Base-by-base conservation (phyloP, 164 flowering plant species). In the Umbilicus rupestris region DNA sequence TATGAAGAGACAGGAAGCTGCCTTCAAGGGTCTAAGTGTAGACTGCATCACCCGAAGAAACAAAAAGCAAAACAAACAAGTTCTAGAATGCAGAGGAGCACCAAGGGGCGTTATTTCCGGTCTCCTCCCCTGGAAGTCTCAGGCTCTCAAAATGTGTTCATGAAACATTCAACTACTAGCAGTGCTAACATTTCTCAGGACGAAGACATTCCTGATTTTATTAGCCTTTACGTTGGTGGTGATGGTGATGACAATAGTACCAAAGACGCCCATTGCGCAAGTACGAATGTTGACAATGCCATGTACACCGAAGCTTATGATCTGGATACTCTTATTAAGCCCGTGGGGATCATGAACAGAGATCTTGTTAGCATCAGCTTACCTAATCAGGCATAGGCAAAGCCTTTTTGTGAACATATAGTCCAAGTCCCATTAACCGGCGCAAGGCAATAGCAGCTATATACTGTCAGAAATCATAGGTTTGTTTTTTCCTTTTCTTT, bases 31-130 rank as follows among this genome's bases (percentile, higher is more conserved):
- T 73, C 90, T 26, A 73, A 73, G 47, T 94, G 98, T 92, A 94
- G 85, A 83, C 95, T 94, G 76, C 95, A 87, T 74, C 98, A 94
- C 66, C 97, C 96, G 9, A 91, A 82, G 47, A 74, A 70, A 69
- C 77, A 65, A 71, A 78, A 70, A 64, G 73, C 70, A 72, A 81
- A 72, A 76, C 82, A 84, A 69, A 72, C 74, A 69, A 86, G 80
- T 52, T 47, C 73, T 1, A 73, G 69, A 60, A 82, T 78, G 29
- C 76, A 70, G 46, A 86, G 77, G 76, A 83, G 76, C 31, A 63
- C 46, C 16, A 67, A 68, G 28, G 87, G 85, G 11, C 84, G 98
- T 24, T 94, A 94, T 78, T 94, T 94, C 69, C 92, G 86, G 42
- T 76, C 81, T 17, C 66, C 64, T 39, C 71, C 57, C 33, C 30